These are phyloP conservation scores for Iberis amara DNA, from an alignment of 441 rosid species.

Conservation along the genomic window DNA sequence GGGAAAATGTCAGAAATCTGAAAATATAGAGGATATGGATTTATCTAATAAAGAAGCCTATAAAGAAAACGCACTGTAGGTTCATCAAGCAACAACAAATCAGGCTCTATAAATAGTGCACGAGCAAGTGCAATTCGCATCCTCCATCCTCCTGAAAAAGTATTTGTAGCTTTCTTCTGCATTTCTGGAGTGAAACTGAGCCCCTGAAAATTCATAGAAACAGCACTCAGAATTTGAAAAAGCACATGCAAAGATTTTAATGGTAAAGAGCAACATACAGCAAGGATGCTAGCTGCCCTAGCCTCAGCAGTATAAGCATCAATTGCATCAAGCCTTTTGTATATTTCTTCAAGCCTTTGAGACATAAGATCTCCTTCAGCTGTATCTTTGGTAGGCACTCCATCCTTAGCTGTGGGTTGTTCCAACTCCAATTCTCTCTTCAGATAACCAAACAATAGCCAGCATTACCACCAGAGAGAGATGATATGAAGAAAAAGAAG, in stretches of 20 bases:
- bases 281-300: slow-evolving; percentile 94
- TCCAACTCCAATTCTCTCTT: slow-evolving; percentile 72
- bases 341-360: slow-evolving; percentile 73
- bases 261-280: slow-evolving; percentile 44
- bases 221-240: slow-evolving; percentile 8
- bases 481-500: neutral
- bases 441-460: slow-evolving; percentile 28
- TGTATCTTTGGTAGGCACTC: slow-evolving; percentile 41
- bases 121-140: slow-evolving; percentile 98
- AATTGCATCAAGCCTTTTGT: slow-evolving; percentile 87
- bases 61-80: slow-evolving; percentile 59
- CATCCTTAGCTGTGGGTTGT: slow-evolving; percentile 43
- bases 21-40: slow-evolving; percentile 8
- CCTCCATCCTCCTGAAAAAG: slow-evolving; percentile 98
- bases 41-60: neutral
- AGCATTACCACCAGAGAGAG: slow-evolving; percentile 26
- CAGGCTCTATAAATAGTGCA: slow-evolving; percentile 89
- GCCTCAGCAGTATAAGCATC: slow-evolving; percentile 94
- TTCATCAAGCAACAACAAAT: slow-evolving; percentile 90
- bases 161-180: slow-evolving; percentile 74
- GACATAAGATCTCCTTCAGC: slow-evolving; percentile 54
- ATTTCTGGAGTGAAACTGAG: slow-evolving; percentile 91
- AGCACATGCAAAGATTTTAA: slow-evolving; percentile 7
- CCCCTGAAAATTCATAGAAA: slow-evolving; percentile 53
- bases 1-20: slow-evolving; percentile 10